Percentiles rank a stretch among this genome's conserved stretches.
These are phyloP conservation scores for Talaromyces funiculosus DNA, from an alignment of 2,329 filamentous ascomycete species.

Conservation along the genomic window DNA sequence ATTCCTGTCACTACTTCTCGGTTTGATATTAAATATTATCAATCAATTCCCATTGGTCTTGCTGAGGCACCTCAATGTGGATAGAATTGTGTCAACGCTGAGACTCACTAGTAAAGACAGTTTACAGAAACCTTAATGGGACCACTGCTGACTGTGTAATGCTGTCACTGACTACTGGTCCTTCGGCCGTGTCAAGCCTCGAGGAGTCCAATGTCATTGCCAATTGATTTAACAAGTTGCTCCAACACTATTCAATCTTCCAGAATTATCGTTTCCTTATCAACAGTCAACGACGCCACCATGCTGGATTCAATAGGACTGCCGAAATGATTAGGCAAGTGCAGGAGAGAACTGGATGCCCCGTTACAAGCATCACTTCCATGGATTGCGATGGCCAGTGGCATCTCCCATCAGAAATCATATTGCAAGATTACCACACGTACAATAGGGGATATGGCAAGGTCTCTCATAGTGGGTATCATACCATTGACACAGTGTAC, in stretches of 20 bases:
- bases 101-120: no score
- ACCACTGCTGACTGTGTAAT: no score
- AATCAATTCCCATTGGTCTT: no score
- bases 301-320: neutral
- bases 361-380: neutral
- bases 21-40: no score
- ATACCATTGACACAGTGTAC: neutral
- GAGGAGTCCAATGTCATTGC: neutral
- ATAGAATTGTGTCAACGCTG: no score
- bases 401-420: neutral
- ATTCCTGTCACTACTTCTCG: no score
- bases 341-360: neutral
- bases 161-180: neutral
- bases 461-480: slow-evolving; percentile 2
- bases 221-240: neutral
- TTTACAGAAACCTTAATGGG: no score
- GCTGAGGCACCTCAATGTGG: no score
- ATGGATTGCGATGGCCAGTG: neutral
- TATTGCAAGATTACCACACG: neutral
- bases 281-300: neutral
- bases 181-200: neutral
- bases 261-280: neutral
- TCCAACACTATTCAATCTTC: neutral
- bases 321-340: neutral
- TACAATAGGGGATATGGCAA: neutral